Evolutionary conservation across 1,139 yeast genomes (phyloP).

Genomic region (Hyphopichia burtonii): DNA sequence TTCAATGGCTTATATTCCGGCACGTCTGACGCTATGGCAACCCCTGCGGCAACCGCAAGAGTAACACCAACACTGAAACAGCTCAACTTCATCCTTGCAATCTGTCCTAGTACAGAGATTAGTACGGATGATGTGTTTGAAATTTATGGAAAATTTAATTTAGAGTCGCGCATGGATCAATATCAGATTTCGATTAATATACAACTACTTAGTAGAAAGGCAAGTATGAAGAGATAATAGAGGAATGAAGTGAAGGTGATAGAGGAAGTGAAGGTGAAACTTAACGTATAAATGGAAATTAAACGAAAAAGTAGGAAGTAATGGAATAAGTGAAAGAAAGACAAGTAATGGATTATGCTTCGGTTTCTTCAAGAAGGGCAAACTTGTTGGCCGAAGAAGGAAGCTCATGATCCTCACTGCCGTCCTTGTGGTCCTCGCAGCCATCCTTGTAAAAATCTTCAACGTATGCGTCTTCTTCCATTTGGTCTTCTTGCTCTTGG

Average conservation of each 20-base stretch:
- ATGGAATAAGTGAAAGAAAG: too few relatives aligned
- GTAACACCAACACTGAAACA: not conserved
- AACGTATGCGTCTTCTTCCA: conserved; percentile 39
- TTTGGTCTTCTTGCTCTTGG: conserved; percentile 22
- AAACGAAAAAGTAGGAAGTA: too few relatives aligned
- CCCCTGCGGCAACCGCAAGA: not conserved
- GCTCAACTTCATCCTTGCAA: conserved; percentile 4
- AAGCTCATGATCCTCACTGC: conserved; percentile 11
- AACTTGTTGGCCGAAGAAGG: conserved; percentile 36
- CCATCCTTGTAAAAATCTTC: conserved; percentile 31
- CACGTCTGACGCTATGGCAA: not conserved
- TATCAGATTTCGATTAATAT: not conserved
- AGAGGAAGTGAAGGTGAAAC: not conserved
- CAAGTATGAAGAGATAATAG: not conserved
- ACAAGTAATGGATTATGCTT: conserved; percentile 36
- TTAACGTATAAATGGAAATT: too few relatives aligned
- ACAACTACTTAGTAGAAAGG: too few relatives aligned
- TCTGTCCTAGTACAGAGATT: too few relatives aligned
- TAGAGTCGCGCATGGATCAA: not conserved
- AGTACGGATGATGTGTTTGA: not conserved
- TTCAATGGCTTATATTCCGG: conserved; percentile 30
- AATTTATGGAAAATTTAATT: not conserved
- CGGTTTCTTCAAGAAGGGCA: conserved; percentile 50
- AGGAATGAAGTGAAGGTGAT: not conserved
- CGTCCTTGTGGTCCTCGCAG: conserved; percentile 16